phyloP scores from a whole-genome alignment of 768 basidiomycete genomes.

The Boletus tomentosulus region DNA sequence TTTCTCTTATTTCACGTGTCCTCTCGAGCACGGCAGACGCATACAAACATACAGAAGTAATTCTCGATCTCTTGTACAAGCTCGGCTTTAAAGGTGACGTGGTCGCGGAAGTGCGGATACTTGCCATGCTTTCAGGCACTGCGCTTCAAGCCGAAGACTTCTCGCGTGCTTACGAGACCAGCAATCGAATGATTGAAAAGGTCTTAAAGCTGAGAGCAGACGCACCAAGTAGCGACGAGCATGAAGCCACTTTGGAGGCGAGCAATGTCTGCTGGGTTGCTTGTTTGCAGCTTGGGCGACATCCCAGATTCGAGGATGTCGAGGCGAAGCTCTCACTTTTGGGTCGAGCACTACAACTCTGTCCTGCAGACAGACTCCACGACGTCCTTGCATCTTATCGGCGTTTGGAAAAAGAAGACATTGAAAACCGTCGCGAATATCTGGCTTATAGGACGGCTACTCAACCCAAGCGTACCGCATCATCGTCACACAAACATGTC shows the following conservation, averaged over 20 bases:
- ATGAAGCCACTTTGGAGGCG: slow-evolving; percentile 50
- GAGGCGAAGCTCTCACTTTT: slow-evolving; percentile 65
- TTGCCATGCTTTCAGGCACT: slow-evolving; percentile 89
- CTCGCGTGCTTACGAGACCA: slow-evolving; percentile 63
- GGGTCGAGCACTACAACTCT: slow-evolving; percentile 80
- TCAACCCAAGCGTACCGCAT: slow-evolving; percentile 12
- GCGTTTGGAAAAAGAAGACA: slow-evolving; percentile 63
- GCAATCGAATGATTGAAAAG: slow-evolving; percentile 64
- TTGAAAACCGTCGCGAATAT: slow-evolving; percentile 46
- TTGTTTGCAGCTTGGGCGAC: slow-evolving; percentile 83
- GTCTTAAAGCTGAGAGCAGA: slow-evolving; percentile 48
- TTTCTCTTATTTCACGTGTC: slow-evolving; percentile 82
- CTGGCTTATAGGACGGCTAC: slow-evolving; percentile 25
- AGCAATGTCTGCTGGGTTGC: slow-evolving; percentile 87
- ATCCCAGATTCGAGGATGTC: slow-evolving; percentile 68
- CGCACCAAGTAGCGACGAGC: slow-evolving; percentile 26
- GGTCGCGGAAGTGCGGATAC: slow-evolving; percentile 74
- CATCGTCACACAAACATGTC: slow-evolving; percentile 34
- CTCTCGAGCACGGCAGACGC: slow-evolving; percentile 82
- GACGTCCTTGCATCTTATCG: slow-evolving; percentile 80
- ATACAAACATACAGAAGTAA: slow-evolving; percentile 87
- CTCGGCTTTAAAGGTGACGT: slow-evolving; percentile 72
- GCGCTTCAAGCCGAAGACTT: slow-evolving; percentile 85
- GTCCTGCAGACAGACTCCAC: slow-evolving; percentile 74
- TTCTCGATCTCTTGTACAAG: slow-evolving; percentile 86